Conservation (phyloP, 208 protist species). For the Crithidia expoeki region DNA sequence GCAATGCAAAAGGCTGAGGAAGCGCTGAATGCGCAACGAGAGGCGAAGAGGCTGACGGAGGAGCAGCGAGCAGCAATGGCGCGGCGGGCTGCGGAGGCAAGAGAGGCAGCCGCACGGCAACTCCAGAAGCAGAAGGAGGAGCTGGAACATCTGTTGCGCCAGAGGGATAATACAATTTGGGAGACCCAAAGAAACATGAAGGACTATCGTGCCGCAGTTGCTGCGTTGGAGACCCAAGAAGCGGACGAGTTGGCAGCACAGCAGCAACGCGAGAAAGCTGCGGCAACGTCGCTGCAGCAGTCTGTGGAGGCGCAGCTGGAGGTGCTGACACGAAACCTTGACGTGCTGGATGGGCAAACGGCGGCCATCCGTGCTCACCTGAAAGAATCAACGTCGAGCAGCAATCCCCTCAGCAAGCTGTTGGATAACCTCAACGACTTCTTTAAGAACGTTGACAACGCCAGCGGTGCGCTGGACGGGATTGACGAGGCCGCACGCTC, state of each 20-base stretch:
- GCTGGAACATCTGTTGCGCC: not conserved
- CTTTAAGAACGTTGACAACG: conserved; percentile 11
- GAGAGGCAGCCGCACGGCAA: conserved; percentile 11
- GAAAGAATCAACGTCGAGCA: not conserved
- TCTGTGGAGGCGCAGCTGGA: conserved; percentile 10
- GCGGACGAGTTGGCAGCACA: conserved; percentile 11
- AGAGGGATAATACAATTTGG: conserved; percentile 5
- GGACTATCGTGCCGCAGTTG: conserved; percentile 13
- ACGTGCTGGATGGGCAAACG: conserved; percentile 4
- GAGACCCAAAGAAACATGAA: conserved; percentile 7
- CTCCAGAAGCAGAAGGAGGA: conserved; percentile 4
- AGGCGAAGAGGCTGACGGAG: conserved; percentile 12
- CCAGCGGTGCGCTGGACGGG: conserved; percentile 4
- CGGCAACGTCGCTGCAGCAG: conserved; percentile 14
- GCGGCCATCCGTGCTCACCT: conserved; percentile 1
- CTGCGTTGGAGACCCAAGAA: conserved; percentile 14
- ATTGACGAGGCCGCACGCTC: conserved; percentile 15
- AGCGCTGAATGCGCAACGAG: conserved; percentile 5
- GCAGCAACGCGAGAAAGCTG: conserved; percentile 8
- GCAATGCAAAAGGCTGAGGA: conserved; percentile 20
- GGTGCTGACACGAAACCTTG: conserved; percentile 9
- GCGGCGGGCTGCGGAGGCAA: conserved; percentile 4
- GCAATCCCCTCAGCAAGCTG: conserved; percentile 10
- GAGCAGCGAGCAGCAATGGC: conserved; percentile 1
- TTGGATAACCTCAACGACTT: conserved; percentile 7